These are phyloP conservation scores for Penicillium sp. DNA, from an alignment of 2,329 filamentous ascomycete species.

Conservation along the genomic window DNA sequence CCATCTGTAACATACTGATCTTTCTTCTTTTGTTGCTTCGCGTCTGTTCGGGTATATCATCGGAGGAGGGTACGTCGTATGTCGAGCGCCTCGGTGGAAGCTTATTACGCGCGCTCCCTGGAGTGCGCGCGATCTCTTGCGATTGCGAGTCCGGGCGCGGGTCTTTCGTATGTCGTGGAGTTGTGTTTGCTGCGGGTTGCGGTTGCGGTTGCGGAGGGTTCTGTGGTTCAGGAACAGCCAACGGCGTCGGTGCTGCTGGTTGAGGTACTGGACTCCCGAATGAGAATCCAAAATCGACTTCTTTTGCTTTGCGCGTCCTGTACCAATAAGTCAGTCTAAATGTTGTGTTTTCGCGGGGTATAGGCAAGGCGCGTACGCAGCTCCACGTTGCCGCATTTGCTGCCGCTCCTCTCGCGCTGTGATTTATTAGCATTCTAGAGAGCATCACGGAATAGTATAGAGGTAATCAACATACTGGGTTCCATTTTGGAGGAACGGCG, in stretches of 20 bases:
- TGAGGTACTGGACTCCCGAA: slow-evolving; percentile 36
- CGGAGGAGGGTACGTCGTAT: slow-evolving; percentile 36
- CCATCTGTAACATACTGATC: slow-evolving; percentile 27
- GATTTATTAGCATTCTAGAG: slow-evolving; percentile 10
- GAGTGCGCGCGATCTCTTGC: slow-evolving; percentile 21
- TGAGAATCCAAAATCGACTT: slow-evolving; percentile 51
- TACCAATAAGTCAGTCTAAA: slow-evolving; percentile 9
- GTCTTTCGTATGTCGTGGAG: slow-evolving; percentile 16
- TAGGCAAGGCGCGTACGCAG: slow-evolving; percentile 46
- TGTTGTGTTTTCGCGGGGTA: slow-evolving; percentile 31
- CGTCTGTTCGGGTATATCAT: slow-evolving; percentile 27
- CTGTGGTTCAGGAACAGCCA: slow-evolving; percentile 18
- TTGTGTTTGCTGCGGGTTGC: slow-evolving; percentile 10
- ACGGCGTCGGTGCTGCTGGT: slow-evolving; percentile 26
- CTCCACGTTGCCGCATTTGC: slow-evolving; percentile 56
- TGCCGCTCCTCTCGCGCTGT: slow-evolving; percentile 53
- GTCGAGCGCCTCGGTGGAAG: slow-evolving; percentile 32
- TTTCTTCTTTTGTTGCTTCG: slow-evolving; percentile 35
- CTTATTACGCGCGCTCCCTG: slow-evolving; percentile 33
- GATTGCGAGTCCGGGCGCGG: slow-evolving; percentile 17
- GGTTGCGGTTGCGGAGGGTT: slow-evolving; percentile 21
- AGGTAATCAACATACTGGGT: slow-evolving; percentile 36
- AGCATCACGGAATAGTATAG: neutral
- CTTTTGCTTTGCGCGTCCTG: slow-evolving; percentile 48
- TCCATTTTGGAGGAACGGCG: slow-evolving; percentile 38